phyloP scores from a whole-genome alignment of 2,329 filamentous ascomycete genomes.

The Onygenales sp. region DNA sequence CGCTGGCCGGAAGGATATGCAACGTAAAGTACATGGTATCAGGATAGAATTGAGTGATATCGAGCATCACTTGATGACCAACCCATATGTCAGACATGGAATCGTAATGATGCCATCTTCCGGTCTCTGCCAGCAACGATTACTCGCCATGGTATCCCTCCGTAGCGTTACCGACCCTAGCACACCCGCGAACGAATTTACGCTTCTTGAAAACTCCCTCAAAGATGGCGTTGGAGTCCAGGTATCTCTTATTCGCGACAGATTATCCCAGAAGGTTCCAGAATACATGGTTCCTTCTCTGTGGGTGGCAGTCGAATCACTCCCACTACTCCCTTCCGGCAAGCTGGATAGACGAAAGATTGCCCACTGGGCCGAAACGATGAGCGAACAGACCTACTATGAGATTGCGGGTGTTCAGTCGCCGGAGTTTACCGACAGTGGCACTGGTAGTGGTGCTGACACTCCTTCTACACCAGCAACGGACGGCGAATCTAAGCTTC shows the following conservation, averaged over 20 bases:
- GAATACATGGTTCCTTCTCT: constrained; percentile 40
- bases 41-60: constrained; percentile 20
- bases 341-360: constrained; percentile 35
- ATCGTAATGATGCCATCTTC: neutral
- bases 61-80: constrained; percentile 14
- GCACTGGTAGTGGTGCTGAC: neutral
- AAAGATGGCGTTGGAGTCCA: constrained; percentile 3
- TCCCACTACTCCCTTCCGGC: constrained; percentile 37
- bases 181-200: neutral
- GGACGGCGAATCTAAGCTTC: constrained; percentile 8
- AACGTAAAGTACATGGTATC: constrained; percentile 21
- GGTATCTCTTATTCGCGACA: constrained; percentile 19
- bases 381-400: constrained; percentile 20
- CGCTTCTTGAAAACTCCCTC: neutral
- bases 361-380: constrained; percentile 7
- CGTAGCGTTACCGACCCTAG: neutral
- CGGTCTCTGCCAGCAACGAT: neutral
- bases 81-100: neutral
- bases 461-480: constrained; percentile 8
- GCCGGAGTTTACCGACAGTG: neutral
- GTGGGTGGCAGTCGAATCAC: constrained; percentile 35
- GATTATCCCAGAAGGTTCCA: constrained; percentile 14
- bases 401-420: constrained; percentile 2
- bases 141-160: neutral
- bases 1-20: constrained; percentile 19